Percentiles rank a stretch among this genome's conserved stretches.
Conservation (phyloP, 306 rosid species). For the Cucurbita moschata region DNA sequence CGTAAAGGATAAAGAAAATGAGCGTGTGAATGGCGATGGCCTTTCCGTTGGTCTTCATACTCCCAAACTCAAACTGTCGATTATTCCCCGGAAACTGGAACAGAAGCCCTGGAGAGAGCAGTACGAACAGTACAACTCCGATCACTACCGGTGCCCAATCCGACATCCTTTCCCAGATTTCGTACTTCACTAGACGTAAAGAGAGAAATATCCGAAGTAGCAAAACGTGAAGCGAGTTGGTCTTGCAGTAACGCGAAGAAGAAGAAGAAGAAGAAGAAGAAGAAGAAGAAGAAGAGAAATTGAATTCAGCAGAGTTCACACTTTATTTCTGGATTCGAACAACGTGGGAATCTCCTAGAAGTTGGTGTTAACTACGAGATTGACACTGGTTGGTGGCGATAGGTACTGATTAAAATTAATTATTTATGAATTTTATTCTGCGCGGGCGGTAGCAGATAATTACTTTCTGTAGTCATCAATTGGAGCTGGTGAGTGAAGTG, state of each 20-base stretch:
- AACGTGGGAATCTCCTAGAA: background rate
- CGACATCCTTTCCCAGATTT: constrained; percentile 27
- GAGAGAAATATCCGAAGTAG: background rate
- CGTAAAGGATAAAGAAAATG: constrained; percentile 61
- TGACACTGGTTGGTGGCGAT: background rate
- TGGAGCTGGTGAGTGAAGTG: background rate
- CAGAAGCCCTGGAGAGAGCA: constrained; percentile 77
- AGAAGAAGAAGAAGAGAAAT: constrained; percentile 1
- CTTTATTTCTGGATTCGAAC: background rate
- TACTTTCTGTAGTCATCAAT: background rate
- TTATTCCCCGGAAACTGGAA: constrained; percentile 66
- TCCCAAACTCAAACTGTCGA: constrained; percentile 56
- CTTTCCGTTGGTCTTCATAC: constrained; percentile 88
- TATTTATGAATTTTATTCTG: background rate
- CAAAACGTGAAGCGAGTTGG: background rate
- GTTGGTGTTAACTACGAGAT: background rate
- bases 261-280: background rate
- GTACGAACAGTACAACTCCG: constrained; percentile 76
- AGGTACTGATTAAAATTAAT: background rate
- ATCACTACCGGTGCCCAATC: constrained; percentile 95
- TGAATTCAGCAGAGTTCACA: background rate
- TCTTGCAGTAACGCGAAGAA: background rate
- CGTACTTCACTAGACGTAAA: background rate
- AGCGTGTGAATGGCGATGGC: constrained; percentile 78
- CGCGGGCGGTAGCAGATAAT: background rate